These are phyloP conservation scores for Colletotrichum incanum DNA, from an alignment of 2,329 filamentous ascomycete species.

Conservation along the genomic window DNA sequence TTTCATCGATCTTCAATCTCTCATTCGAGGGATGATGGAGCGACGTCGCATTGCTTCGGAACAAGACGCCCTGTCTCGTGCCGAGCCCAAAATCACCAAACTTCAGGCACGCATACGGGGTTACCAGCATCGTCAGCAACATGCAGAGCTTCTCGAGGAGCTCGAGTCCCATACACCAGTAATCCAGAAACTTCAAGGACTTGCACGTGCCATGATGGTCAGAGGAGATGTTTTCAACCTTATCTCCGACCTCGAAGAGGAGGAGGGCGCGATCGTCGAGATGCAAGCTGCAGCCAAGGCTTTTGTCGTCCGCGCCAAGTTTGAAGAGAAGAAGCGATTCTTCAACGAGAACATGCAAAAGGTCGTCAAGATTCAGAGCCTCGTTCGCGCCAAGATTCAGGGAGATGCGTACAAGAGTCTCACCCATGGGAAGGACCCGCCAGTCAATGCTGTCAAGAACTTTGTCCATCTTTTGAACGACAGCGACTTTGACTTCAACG, in stretches of 20 bases:
- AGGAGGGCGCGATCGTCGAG: constrained; percentile 83
- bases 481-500: constrained; percentile 98
- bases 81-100: constrained; percentile 70
- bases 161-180: constrained; percentile 79
- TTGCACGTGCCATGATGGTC: constrained; percentile 84
- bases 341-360: constrained; percentile 99
- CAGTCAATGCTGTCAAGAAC: constrained; percentile 96
- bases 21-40: constrained; percentile 74
- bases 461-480: constrained; percentile 98
- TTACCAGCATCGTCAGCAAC: constrained; percentile 73
- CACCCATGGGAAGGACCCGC: constrained; percentile 95
- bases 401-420: constrained; percentile 98
- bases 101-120: constrained; percentile 80
- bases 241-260: constrained; percentile 83
- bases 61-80: constrained; percentile 69
- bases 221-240: constrained; percentile 81
- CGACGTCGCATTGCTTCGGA: constrained; percentile 66
- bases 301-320: constrained; percentile 80
- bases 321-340: constrained; percentile 88
- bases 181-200: constrained; percentile 80
- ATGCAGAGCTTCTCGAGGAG: constrained; percentile 76
- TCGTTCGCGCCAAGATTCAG: constrained; percentile 93
- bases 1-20: constrained; percentile 70
- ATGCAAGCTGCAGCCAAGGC: constrained; percentile 84
- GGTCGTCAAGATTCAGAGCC: constrained; percentile 98